Evolutionary conservation across 495 filamentous ascomycete genomes (phyloP).

Genomic region (Tuber aestivum): DNA sequence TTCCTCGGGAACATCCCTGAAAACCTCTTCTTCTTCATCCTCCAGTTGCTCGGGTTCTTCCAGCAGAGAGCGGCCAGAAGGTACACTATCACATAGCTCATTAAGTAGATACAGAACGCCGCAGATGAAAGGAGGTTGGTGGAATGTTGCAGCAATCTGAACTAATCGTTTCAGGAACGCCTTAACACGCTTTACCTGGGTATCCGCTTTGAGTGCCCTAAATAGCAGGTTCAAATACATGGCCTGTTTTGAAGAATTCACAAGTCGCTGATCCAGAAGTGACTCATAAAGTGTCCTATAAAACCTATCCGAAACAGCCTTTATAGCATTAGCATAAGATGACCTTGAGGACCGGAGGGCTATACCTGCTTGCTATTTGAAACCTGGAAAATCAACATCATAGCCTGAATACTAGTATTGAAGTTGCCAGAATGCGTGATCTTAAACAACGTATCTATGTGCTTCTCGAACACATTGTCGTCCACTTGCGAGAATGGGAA

Average conservation of each 20-base stretch:
- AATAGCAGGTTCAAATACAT: constrained; percentile 90
- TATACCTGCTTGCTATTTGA: constrained; percentile 64
- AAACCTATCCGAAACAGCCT: constrained; percentile 69
- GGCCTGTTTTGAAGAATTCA: constrained; percentile 87
- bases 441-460: constrained; percentile 86
- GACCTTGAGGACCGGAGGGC: background rate
- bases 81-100: constrained; percentile 69
- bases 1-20: constrained; percentile 61
- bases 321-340: constrained; percentile 24
- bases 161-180: constrained; percentile 90
- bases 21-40: constrained; percentile 57
- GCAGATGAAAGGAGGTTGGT: constrained; percentile 87
- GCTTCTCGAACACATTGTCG: constrained; percentile 52
- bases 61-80: constrained; percentile 65
- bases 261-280: constrained; percentile 77
- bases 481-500: constrained; percentile 85
- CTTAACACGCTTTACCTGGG: constrained; percentile 80
- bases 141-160: constrained; percentile 70
- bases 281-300: constrained; percentile 95
- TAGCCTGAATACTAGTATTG: constrained; percentile 92
- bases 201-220: constrained; percentile 76
- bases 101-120: constrained; percentile 80
- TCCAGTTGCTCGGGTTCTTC: constrained; percentile 68
- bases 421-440: constrained; percentile 98
- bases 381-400: constrained; percentile 93